phyloP scores from a whole-genome alignment of 1,284 basidiomycete species.

The Trichosporon sp. region DNA sequence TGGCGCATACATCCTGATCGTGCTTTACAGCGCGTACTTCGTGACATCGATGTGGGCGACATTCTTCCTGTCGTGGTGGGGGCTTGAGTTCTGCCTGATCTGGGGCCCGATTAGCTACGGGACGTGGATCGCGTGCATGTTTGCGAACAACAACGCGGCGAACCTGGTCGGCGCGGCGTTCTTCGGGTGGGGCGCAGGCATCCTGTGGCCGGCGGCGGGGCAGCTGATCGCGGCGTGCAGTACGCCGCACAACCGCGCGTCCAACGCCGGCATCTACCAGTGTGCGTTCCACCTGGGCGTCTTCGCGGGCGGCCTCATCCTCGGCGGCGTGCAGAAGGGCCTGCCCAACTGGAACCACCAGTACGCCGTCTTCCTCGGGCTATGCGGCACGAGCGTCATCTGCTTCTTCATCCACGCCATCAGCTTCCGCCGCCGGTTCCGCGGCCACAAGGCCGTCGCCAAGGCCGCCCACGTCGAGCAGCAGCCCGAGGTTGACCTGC shows the following conservation, averaged over 20 bases:
- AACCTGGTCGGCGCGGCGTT: conserved; percentile 19
- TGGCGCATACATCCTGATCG: conserved; percentile 20
- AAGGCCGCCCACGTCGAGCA: neutral
- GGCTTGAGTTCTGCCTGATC: conserved; percentile 16
- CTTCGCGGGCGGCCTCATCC: conserved; percentile 16
- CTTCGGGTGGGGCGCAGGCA: conserved; percentile 19
- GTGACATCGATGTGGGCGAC: conserved; percentile 21
- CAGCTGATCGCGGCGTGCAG: conserved; percentile 18
- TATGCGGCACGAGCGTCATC: conserved; percentile 11
- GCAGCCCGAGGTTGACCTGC: neutral
- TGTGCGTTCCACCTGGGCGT: conserved; percentile 19
- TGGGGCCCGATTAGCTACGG: conserved; percentile 17
- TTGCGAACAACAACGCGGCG: conserved; percentile 14
- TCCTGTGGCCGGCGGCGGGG: conserved; percentile 18
- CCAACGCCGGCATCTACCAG: conserved; percentile 22
- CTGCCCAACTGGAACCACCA: conserved; percentile 19
- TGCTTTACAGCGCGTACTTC: conserved; percentile 18
- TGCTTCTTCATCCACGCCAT: conserved; percentile 14
- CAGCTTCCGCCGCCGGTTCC: conserved; percentile 18
- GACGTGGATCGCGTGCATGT: conserved; percentile 21
- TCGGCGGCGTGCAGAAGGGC: conserved; percentile 17
- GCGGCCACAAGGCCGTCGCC: neutral
- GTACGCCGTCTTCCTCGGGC: conserved; percentile 18
- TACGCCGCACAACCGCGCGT: conserved; percentile 18
- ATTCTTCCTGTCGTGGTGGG: conserved; percentile 20